Evolutionary conservation across 140 eudicot species (phyloP).

Genomic region (Eryngium alpinum): DNA sequence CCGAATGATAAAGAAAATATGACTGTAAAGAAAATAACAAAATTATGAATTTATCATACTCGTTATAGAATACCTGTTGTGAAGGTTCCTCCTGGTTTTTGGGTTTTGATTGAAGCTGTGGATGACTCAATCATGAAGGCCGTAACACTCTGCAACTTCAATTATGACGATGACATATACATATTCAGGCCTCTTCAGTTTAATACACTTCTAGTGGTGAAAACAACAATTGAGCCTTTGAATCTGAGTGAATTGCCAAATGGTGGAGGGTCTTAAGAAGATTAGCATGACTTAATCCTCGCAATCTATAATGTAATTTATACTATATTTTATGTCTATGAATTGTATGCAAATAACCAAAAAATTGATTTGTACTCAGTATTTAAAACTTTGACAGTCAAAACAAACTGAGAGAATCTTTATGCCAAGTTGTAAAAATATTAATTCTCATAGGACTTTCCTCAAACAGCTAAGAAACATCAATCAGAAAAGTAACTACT

Average conservation of each 20-base stretch:
- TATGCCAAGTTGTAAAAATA: too few relatives aligned
- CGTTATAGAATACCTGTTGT: constrained; percentile 88
- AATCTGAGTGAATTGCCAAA: constrained; percentile 97
- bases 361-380: too few relatives aligned
- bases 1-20: constrained; percentile 99
- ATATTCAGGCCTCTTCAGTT: constrained; percentile 92
- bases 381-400: too few relatives aligned
- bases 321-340: too few relatives aligned
- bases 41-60: constrained; percentile 92
- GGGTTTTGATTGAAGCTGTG: constrained; percentile 99
- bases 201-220: constrained; percentile 93
- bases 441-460: too few relatives aligned
- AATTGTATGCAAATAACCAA: too few relatives aligned
- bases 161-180: constrained; percentile 82
- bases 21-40: constrained; percentile 94
- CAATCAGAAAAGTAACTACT: too few relatives aligned
- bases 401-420: too few relatives aligned
- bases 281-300: constrained; percentile 88
- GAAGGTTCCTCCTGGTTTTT: constrained; percentile 96
- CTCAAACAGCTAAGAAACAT: too few relatives aligned
- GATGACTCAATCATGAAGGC: constrained; percentile 99
- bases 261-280: constrained; percentile 98
- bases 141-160: constrained; percentile 76
- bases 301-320: too few relatives aligned
- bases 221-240: constrained; percentile 96